A percentile compares a stretch with the other conserved stretches of the same genome.
These are phyloP conservation scores for Emydomyces testavorans DNA, from an alignment of 2,329 filamentous ascomycete genomes.

Conservation along the genomic window DNA sequence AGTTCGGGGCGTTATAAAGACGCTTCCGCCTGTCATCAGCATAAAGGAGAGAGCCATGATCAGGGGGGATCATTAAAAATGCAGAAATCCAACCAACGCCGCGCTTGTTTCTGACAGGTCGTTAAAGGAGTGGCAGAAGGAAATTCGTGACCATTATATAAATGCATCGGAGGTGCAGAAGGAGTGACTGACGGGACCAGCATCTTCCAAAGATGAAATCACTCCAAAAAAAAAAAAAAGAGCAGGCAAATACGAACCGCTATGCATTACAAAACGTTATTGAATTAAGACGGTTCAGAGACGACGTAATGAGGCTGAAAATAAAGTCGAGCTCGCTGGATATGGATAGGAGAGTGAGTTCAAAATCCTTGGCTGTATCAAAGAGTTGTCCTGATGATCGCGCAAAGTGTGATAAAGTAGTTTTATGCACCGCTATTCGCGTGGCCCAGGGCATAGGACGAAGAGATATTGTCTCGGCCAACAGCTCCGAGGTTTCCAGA, in stretches of 20 bases:
- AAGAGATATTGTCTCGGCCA: slow-evolving; percentile 8
- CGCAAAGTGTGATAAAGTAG: too few species aligned
- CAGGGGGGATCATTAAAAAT: slow-evolving; percentile 5
- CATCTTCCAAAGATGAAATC: slow-evolving; percentile 14
- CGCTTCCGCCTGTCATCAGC: slow-evolving; percentile 6
- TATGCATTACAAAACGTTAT: slow-evolving; percentile 8
- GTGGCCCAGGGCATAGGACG: slow-evolving; percentile 15
- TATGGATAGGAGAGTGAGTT: too few species aligned
- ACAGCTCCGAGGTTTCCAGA: slow-evolving; percentile 3
- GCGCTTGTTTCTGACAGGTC: slow-evolving; percentile 19
- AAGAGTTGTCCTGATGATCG: too few species aligned
- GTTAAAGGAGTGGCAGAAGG: slow-evolving; percentile 26
- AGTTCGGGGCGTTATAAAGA: neutral
- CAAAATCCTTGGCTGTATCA: too few species aligned
- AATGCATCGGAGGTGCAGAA: slow-evolving; percentile 17
- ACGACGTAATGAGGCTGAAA: neutral
- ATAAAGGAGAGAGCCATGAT: slow-evolving; percentile 17
- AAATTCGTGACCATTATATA: slow-evolving; percentile 19
- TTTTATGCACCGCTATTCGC: neutral
- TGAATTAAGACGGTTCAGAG: neutral
- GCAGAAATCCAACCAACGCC: slow-evolving; percentile 15
- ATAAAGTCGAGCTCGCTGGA: neutral
- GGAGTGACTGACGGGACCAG: slow-evolving; percentile 19
- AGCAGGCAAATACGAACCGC: slow-evolving; percentile 1
- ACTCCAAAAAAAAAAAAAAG: neutral